Evolutionary conservation across 2,329 filamentous ascomycete genomes (phyloP), one percentile per base, ranked within the genome.

Genomic region (Annulohypoxylon truncatum): DNA sequence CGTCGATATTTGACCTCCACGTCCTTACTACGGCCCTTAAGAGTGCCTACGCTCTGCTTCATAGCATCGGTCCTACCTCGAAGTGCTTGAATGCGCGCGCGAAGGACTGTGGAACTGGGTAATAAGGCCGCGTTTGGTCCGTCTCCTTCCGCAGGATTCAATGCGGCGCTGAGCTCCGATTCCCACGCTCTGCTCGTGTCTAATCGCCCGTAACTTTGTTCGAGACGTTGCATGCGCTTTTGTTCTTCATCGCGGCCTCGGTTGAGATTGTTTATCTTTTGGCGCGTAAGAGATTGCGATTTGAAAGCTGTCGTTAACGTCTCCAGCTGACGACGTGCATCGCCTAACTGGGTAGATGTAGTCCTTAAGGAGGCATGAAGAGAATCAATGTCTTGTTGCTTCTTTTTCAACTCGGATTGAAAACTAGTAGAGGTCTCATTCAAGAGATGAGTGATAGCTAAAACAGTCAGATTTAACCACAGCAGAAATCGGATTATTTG

Each of bases 1-100:
- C 91, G 92, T 24, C 94, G 87, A 77, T 97, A 97, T 79, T 96
- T 93, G 70, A 91, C 84, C 75, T 97, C 95, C 2, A 97, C 84
- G 57, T 97, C 94, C 3, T 89, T 90, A 72, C 93, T 95, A 64
- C 92, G 89, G 28, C 90, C 90, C 76, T 93, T 90, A 7, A 99
- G 85, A 4, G 86, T 86, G 15, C 87, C 85, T 1, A 93, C 90
- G 71, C 91, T 88, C 53, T 88, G 87, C 56, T 87, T 82, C 10
- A 96, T 88, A 15, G 85, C 83, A 42, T 86, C 83, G 46, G 93
- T 93, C 48, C 93, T 89, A 10, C 83, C 81, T 60, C 87, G 84
- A 65, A 97, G 91, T 2, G 92, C 92, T 40, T 87, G 85, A 18
- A 94, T 82, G 5, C 91, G 84, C 31, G 92, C 89, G 26, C 87